Percentiles rank a stretch among this genome's conserved stretches.
Evolutionary conservation across 2,329 filamentous ascomycete species (phyloP).

Genomic region (Monosporascus ibericus): DNA sequence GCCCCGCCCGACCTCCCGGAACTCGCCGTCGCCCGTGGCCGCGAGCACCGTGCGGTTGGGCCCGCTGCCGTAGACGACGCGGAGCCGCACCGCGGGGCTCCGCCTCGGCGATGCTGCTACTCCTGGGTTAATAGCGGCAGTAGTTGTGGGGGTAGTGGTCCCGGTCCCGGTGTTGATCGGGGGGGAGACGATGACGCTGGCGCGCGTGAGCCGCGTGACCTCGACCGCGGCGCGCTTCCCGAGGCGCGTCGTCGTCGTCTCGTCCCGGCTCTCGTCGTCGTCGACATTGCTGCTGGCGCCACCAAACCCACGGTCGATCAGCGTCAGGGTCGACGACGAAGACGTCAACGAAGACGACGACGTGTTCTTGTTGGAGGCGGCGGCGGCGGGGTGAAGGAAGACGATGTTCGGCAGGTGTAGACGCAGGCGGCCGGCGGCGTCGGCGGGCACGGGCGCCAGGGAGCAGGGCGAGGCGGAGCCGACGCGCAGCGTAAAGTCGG

Average conservation of each 20-base stretch:
- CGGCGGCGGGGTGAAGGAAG: conserved; percentile 44
- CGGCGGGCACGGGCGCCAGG: conserved; percentile 58
- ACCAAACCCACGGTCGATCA: too few species aligned
- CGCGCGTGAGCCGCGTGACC: conserved; percentile 48
- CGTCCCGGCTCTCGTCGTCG: conserved; percentile 30
- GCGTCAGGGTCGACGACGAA: neutral
- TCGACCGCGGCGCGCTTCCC: conserved; percentile 34
- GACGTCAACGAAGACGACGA: neutral
- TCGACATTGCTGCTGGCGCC: too few species aligned
- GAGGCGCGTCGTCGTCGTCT: conserved; percentile 23
- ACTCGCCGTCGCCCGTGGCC: conserved; percentile 60
- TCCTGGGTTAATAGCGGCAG: neutral
- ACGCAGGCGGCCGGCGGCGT: conserved; percentile 69
- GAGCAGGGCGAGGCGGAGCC: conserved; percentile 53
- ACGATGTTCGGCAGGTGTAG: conserved; percentile 48
- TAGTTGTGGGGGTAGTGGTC: neutral
- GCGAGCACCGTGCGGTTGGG: conserved; percentile 55
- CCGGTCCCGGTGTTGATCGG: neutral
- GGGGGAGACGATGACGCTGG: conserved; percentile 45
- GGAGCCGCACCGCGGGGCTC: conserved; percentile 53
- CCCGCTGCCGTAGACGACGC: conserved; percentile 55
- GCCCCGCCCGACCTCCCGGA: conserved; percentile 58
- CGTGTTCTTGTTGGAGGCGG: conserved; percentile 7
- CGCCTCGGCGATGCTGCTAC: conserved; percentile 12
- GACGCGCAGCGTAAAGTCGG: conserved; percentile 69